Evolutionary conservation across 768 basidiomycete species (phyloP).

Genomic region (Trichaptum fuscoviolaceum): DNA sequence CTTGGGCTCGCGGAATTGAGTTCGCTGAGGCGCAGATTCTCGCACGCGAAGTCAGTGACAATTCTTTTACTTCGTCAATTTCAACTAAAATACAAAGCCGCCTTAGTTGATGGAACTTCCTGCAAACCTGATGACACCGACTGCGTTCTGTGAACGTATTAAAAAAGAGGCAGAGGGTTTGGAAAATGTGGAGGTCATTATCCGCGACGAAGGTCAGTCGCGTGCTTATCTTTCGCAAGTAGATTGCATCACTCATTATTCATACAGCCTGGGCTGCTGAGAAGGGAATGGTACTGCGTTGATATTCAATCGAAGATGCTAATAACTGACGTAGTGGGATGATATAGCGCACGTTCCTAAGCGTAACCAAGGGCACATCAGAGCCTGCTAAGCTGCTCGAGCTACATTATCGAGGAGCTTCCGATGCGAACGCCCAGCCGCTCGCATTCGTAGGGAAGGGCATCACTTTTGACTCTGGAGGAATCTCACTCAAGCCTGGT

Average conservation of each 20-base stretch:
- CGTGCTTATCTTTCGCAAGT: conserved; percentile 9
- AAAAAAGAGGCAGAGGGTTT: conserved; percentile 61
- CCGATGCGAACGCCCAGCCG: conserved; percentile 49
- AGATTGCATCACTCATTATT: conserved; percentile 3
- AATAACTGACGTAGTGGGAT: background rate
- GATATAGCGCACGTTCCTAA: conserved; percentile 72
- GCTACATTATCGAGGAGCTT: conserved; percentile 84
- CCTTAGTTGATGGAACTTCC: conserved; percentile 76
- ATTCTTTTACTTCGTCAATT: background rate
- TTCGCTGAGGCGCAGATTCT: conserved; percentile 79
- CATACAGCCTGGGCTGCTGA: conserved; percentile 71
- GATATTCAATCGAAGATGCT: background rate
- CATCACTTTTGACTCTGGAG: conserved; percentile 86
- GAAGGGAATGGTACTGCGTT: conserved; percentile 68
- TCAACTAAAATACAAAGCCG: background rate
- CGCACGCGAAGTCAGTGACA: conserved; percentile 57
- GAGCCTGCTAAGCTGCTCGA: conserved; percentile 87
- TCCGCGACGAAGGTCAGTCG: conserved; percentile 65
- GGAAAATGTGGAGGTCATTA: conserved; percentile 60
- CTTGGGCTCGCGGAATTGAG: conserved; percentile 68
- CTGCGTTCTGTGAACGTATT: conserved; percentile 72
- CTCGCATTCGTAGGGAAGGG: conserved; percentile 83
- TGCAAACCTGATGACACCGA: conserved; percentile 82
- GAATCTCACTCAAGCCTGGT: conserved; percentile 79
- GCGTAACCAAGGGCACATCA: conserved; percentile 74